A percentile compares a stretch with the other conserved stretches of the same genome.
Evolutionary conservation across 441 rosid species (phyloP).

Genomic region (Pelargonium australe): DNA sequence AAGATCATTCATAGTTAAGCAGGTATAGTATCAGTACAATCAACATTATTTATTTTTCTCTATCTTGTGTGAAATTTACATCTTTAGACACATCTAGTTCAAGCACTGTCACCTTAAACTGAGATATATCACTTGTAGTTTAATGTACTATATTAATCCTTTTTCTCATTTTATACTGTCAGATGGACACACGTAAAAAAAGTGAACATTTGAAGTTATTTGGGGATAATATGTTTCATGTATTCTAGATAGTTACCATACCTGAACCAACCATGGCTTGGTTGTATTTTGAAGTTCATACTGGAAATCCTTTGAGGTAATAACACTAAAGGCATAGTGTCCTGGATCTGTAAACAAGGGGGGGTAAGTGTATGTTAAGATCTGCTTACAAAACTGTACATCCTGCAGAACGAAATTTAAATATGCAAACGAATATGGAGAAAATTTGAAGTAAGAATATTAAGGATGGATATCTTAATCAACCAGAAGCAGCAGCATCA

Average conservation of each 20-base stretch:
- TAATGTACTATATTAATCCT: not conserved
- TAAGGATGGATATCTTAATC: conserved; percentile 21
- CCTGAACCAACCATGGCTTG: conserved; percentile 78
- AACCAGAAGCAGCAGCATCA: conserved; percentile 48
- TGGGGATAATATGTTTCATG: not conserved
- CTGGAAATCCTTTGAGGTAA: conserved; percentile 47
- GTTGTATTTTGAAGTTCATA: conserved; percentile 37
- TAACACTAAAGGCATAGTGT: conserved; percentile 40
- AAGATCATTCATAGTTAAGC: not conserved
- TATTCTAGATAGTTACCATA: conserved; percentile 20
- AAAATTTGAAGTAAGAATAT: conserved; percentile 9
- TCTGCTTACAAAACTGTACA: not conserved
- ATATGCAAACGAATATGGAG: conserved; percentile 4
- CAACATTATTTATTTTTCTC: not conserved
- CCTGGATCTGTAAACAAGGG: conserved; percentile 37
- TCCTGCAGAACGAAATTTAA: conserved; percentile 4
- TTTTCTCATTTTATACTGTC: not conserved
- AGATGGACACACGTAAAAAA: not conserved
- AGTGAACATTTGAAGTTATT: not conserved
- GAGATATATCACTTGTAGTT: not conserved
- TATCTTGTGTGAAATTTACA: not conserved
- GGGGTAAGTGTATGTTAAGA: conserved; percentile 8
- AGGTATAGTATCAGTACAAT: not conserved
- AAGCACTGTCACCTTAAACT: not conserved
- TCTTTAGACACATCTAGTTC: not conserved